phyloP scores from a whole-genome alignment of 2,329 filamentous ascomycete species.

The Knoxdaviesia capensis region DNA sequence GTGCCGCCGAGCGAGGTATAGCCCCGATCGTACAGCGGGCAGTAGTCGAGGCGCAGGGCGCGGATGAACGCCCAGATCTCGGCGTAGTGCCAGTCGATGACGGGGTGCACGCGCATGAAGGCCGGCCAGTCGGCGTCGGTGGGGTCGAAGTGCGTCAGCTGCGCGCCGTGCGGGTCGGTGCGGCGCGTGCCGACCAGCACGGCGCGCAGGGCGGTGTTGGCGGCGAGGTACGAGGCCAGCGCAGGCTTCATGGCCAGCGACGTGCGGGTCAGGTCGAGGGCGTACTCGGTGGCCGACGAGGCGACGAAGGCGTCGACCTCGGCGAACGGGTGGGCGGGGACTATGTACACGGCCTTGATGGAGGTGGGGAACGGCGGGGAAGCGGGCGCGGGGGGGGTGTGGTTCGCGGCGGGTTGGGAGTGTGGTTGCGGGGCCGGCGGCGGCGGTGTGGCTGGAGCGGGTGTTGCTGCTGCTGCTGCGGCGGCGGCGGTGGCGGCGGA shows the following conservation, averaged over 20 bases:
- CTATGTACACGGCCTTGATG: conserved; percentile 75
- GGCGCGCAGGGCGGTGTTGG: conserved; percentile 41
- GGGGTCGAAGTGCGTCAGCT: conserved; percentile 59
- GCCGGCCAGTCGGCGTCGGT: conserved; percentile 81
- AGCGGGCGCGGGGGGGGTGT: conserved; percentile 4
- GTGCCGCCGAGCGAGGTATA: conserved; percentile 88
- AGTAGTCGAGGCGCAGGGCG: conserved; percentile 64
- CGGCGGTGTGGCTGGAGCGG: conserved; percentile 3
- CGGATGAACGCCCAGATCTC: conserved; percentile 88
- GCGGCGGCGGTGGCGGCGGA: conserved; percentile 1
- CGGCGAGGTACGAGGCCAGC: conserved; percentile 55
- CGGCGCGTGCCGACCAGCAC: conserved; percentile 80
- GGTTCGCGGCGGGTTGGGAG: no score
- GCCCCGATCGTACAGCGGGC: conserved; percentile 64
- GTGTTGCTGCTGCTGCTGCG: background rate
- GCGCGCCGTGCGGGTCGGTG: conserved; percentile 58
- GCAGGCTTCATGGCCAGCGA: conserved; percentile 62
- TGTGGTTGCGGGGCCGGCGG: conserved; percentile 4
- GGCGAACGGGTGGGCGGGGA: conserved; percentile 63
- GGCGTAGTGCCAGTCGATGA: conserved; percentile 93
- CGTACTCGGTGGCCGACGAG: conserved; percentile 44
- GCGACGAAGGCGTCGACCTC: conserved; percentile 75
- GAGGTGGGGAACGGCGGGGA: conserved; percentile 15
- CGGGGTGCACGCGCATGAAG: conserved; percentile 85
- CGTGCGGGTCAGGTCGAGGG: conserved; percentile 57